Evolutionary conservation across 345 rosid genomes (phyloP).

Genomic region (Lepidium africanum): DNA sequence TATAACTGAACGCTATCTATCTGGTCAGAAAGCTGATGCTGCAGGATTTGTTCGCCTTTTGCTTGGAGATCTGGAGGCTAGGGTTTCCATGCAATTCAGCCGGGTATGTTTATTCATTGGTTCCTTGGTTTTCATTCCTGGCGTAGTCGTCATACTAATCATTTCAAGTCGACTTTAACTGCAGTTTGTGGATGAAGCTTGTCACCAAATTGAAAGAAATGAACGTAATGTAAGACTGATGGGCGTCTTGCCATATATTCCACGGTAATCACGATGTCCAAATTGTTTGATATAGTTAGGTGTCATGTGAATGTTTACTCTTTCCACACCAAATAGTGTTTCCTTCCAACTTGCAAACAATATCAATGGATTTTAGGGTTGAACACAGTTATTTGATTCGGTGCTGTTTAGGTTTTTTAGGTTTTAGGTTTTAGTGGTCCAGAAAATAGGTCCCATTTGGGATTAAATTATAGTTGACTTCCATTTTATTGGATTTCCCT

Average conservation of each 20-base stretch:
- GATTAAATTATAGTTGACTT: too few relatives aligned
- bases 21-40: slow-evolving; percentile 99
- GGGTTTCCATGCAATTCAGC: slow-evolving; percentile 83
- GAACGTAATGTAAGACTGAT: slow-evolving; percentile 85
- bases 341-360: neutral
- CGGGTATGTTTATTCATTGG: slow-evolving; percentile 51
- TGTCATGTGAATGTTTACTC: neutral
- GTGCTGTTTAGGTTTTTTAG: too few relatives aligned
- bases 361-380: neutral
- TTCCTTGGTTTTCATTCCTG: neutral
- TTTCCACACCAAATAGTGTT: neutral
- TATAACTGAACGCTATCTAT: slow-evolving; percentile 87
- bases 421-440: too few relatives aligned
- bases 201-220: slow-evolving; percentile 91
- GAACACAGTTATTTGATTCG: too few relatives aligned
- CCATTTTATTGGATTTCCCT: too few relatives aligned
- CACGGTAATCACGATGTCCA: slow-evolving; percentile 44
- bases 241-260: slow-evolving; percentile 90
- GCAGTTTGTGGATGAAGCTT: slow-evolving; percentile 98
- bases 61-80: slow-evolving; percentile 92
- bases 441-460: too few relatives aligned
- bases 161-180: slow-evolving; percentile 15
- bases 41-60: slow-evolving; percentile 98
- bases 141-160: slow-evolving; percentile 4
- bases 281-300: neutral